These are phyloP conservation scores for Trichoderma endophyticum DNA, from an alignment of 2,329 filamentous ascomycete species.

Conservation along the genomic window DNA sequence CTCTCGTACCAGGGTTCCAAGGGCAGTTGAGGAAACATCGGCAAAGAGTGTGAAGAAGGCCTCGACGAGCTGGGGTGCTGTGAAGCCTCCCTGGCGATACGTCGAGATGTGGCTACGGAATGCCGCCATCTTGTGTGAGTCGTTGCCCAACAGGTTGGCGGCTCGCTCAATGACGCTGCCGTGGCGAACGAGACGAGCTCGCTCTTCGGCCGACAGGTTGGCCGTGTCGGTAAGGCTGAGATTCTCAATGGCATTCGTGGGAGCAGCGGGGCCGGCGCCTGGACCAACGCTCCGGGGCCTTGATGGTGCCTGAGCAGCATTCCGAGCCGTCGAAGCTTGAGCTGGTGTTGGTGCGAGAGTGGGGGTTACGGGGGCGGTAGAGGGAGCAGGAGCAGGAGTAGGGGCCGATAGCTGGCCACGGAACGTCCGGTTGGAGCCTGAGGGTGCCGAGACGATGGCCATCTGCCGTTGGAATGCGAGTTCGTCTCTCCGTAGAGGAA, in stretches of 20 bases:
- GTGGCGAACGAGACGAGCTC: slow-evolving; percentile 76
- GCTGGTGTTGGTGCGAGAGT: slow-evolving; percentile 23
- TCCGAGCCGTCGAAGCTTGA: slow-evolving; percentile 20
- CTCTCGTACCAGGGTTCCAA: slow-evolving; percentile 88
- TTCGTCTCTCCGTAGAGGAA: slow-evolving; percentile 80
- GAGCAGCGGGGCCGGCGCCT: slow-evolving; percentile 24
- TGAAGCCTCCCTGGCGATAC: slow-evolving; percentile 67
- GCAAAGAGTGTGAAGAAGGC: slow-evolving; percentile 80
- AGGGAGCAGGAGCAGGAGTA: slow-evolving; percentile 25
- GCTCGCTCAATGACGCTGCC: slow-evolving; percentile 83
- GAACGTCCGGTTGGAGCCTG: slow-evolving; percentile 75
- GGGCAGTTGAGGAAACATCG: slow-evolving; percentile 71
- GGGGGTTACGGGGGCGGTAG: slow-evolving; percentile 24
- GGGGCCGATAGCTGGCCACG: slow-evolving; percentile 70
- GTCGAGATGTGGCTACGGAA: slow-evolving; percentile 80
- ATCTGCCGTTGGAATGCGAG: slow-evolving; percentile 88
- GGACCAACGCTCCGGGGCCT: slow-evolving; percentile 20
- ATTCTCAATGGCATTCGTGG: slow-evolving; percentile 43
- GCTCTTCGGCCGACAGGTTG: slow-evolving; percentile 69
- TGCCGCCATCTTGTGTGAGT: slow-evolving; percentile 66
- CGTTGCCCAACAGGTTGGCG: slow-evolving; percentile 73
- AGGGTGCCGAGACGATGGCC: slow-evolving; percentile 85
- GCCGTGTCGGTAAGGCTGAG: slow-evolving; percentile 49
- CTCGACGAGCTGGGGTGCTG: slow-evolving; percentile 76
- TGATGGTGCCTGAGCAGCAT: not conserved